Evolutionary conservation across 2,329 filamentous ascomycete genomes (phyloP).

Genomic region (Cercospora sp.): DNA sequence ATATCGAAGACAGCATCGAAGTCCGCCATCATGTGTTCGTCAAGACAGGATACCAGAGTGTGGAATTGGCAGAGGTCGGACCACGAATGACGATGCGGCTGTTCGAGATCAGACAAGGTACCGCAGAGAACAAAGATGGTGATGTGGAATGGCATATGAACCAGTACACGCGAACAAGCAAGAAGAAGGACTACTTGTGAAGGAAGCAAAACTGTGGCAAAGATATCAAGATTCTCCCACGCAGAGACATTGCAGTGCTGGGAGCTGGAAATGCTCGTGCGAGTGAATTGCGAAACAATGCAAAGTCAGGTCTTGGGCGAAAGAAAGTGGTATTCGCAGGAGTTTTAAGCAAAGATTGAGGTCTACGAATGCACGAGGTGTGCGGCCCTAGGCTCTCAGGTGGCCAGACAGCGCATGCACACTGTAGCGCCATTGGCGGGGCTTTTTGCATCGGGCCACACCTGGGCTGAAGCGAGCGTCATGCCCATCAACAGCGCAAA

Average conservation of each 20-base stretch:
- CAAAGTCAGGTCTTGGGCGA: too few relatives aligned
- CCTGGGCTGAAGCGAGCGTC: not conserved
- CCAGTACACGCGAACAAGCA: constrained; percentile 88
- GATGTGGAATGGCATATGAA: constrained; percentile 96
- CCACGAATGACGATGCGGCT: constrained; percentile 96
- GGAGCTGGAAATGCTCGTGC: not conserved
- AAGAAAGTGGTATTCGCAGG: too few relatives aligned
- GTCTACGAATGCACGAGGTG: not conserved
- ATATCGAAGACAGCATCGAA: constrained; percentile 84
- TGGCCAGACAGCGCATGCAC: not conserved
- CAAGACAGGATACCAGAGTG: constrained; percentile 82
- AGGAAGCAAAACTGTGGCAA: constrained; percentile 33
- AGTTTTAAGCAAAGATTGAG: not conserved
- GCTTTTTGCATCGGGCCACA: not conserved
- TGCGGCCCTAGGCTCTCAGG: not conserved
- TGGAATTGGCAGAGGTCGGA: constrained; percentile 85
- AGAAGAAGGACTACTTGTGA: constrained; percentile 94
- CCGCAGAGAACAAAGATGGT: constrained; percentile 89
- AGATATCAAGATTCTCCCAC: not conserved
- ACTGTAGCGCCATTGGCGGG: not conserved
- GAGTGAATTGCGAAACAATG: too few relatives aligned
- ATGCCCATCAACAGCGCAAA: not conserved
- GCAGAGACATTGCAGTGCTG: not conserved
- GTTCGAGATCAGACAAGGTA: constrained; percentile 90
- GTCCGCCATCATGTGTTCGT: constrained; percentile 94